These are phyloP conservation scores for Globisporangium okanoganense DNA, from an alignment of 352 stramenopile genomes.

Conservation along the genomic window DNA sequence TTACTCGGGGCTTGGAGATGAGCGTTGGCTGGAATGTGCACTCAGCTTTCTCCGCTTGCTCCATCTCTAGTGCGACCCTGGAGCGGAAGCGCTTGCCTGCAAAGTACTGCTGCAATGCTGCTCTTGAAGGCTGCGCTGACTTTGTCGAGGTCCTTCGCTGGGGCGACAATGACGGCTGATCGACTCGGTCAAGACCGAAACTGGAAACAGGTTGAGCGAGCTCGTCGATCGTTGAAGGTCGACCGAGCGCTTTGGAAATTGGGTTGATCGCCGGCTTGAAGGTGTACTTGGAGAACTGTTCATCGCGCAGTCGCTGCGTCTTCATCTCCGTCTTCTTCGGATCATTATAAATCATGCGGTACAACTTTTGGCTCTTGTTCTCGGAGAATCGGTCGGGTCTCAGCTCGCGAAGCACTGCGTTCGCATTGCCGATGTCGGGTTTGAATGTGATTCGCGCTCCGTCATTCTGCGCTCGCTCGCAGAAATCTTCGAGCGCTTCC, in stretches of 20 bases:
- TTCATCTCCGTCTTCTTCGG: slow-evolving; percentile 51
- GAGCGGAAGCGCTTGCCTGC: slow-evolving; percentile 67
- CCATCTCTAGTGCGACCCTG: slow-evolving; percentile 63
- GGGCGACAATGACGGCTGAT: neutral
- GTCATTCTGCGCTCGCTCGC: slow-evolving; percentile 26
- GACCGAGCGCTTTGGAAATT: slow-evolving; percentile 60
- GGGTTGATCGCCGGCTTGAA: slow-evolving; percentile 82
- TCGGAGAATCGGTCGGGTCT: slow-evolving; percentile 60
- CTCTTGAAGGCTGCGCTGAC: slow-evolving; percentile 18
- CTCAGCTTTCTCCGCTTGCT: slow-evolving; percentile 57
- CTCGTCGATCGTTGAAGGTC: slow-evolving; percentile 38
- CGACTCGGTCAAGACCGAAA: slow-evolving; percentile 11
- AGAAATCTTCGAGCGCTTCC: slow-evolving; percentile 49
- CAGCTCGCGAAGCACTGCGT: slow-evolving; percentile 59
- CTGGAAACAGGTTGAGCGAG: slow-evolving; percentile 35
- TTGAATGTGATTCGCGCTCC: slow-evolving; percentile 52
- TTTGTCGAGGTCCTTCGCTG: slow-evolving; percentile 13
- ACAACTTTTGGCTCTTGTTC: slow-evolving; percentile 46
- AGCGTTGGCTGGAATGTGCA: slow-evolving; percentile 68
- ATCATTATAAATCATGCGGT: slow-evolving; percentile 70
- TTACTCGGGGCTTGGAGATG: slow-evolving; percentile 18
- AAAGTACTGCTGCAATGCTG: slow-evolving; percentile 47
- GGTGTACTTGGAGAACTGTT: slow-evolving; percentile 51
- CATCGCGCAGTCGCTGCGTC: slow-evolving; percentile 52
- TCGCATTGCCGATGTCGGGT: slow-evolving; percentile 74